Base-by-base conservation (phyloP, 345 rosid genomes). In the Kandelia obovata region DNA sequence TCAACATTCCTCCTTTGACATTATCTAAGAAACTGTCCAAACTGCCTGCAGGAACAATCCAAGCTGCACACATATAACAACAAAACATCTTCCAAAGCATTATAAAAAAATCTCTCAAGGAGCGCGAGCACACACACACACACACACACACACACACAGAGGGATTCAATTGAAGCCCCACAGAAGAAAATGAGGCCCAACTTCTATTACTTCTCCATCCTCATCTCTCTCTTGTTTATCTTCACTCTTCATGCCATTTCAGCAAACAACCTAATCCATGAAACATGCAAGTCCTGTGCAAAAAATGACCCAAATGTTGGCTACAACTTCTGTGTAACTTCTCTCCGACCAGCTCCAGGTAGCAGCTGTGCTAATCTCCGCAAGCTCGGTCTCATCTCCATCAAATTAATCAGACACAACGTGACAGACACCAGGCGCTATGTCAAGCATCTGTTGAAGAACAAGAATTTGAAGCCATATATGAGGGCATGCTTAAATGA, bases 201-300 rank as follows among this genome's bases (percentile, higher is more conserved):
- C 59, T 63, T 49, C 7, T 62, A 53, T 47, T 57, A 60, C 10
- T 28, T 72, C 39, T n/a, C 21, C 55, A 51, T 53, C 25, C 43
- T 72, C 63, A 23, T 71, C 73, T 5, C 53, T 60, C 49, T 75
- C 57, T 0, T 61, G 62, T 57, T 71, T 62, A 1, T 56, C 64
- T 17, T 4, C 28, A 46, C 25, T 61, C 20, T 60, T 71, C 51
- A 66, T 28, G 32, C 35, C 71, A 25, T 46, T n/a, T 37, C 43
- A 23, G 58, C 74, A 53, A 35, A 55, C 68, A 51, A 79, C 32
- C 72, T 84, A n/a, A 67, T 86, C 64, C 72, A 39, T 1, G 73
- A 78, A 53, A 80, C 86, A 7, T 89, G 96, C 85, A 80, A n/a
- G 53, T 79, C 79, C 69, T 77, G 74, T 53, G 67, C 84, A 2